Conservation (phyloP, 805 yeast species). For the Pichia deserticola region DNA sequence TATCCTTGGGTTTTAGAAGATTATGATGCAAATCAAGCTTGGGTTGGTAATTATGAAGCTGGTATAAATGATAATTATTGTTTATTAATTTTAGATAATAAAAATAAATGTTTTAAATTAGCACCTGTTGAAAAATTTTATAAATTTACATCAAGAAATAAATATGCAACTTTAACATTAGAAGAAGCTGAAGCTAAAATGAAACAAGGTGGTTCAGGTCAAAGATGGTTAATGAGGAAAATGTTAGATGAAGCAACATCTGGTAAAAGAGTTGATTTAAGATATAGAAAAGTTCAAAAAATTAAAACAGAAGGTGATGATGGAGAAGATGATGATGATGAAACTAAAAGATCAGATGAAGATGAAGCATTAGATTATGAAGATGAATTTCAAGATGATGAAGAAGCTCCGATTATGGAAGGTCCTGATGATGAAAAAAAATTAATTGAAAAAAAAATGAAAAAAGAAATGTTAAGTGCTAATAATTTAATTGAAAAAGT, state of each 20-base stretch:
- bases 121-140: slow-evolving; percentile 94
- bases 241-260: slow-evolving; percentile 59
- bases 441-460: slow-evolving; percentile 76
- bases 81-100: slow-evolving; percentile 73
- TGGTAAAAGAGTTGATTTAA: slow-evolving; percentile 42
- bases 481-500: slow-evolving; percentile 60
- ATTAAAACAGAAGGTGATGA: slow-evolving; percentile 30
- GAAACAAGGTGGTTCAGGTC: slow-evolving; percentile 66
- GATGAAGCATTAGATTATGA: slow-evolving; percentile 85
- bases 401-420: slow-evolving; percentile 96
- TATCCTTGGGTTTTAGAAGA: slow-evolving; percentile 99
- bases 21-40: slow-evolving; percentile 87
- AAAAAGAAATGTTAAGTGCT: slow-evolving; percentile 78
- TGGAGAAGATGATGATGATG: slow-evolving; percentile 26
- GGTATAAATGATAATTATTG: slow-evolving; percentile 80
- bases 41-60: slow-evolving; percentile 95
- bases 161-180: slow-evolving; percentile 84
- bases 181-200: slow-evolving; percentile 96
- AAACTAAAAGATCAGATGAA: slow-evolving; percentile 54
- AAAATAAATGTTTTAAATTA: slow-evolving; percentile 71
- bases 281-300: slow-evolving; percentile 38
- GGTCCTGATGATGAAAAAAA: slow-evolving; percentile 94
- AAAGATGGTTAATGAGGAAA: slow-evolving; percentile 95
- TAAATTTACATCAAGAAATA: slow-evolving; percentile 86
- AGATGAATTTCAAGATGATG: slow-evolving; percentile 97